phyloP scores from a whole-genome alignment of 2,329 filamentous ascomycete genomes.

The Fusarium sp. region DNA sequence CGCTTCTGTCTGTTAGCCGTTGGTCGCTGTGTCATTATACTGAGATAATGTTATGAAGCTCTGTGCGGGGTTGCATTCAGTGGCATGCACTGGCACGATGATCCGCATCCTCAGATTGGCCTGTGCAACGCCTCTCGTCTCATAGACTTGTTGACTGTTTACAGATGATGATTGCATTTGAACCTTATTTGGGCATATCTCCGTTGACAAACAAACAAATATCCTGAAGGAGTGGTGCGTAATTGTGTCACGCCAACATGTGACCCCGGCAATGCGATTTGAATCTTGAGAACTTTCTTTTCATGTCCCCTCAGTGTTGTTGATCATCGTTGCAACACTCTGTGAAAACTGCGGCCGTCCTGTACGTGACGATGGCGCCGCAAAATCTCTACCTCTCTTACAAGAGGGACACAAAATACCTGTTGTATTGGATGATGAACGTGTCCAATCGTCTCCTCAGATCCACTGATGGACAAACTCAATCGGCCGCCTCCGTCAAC shows the following conservation, averaged over 20 bases:
- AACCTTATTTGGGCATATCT: not conserved
- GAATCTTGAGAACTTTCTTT: not conserved
- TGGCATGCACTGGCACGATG: not conserved
- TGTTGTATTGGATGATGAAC: conserved; percentile 56
- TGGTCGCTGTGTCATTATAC: too few relatives aligned
- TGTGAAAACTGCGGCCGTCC: not conserved
- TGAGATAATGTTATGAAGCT: too few relatives aligned
- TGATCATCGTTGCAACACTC: not conserved
- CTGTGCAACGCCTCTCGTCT: too few relatives aligned
- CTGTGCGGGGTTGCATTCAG: not conserved
- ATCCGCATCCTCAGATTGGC: too few relatives aligned
- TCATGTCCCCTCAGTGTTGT: not conserved
- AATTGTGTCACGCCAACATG: not conserved
- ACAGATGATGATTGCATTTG: not conserved
- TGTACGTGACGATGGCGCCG: conserved; percentile 38
- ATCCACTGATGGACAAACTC: conserved; percentile 25
- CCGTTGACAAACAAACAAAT: not conserved
- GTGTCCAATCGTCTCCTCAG: conserved; percentile 53
- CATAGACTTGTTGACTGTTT: not conserved
- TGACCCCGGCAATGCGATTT: not conserved
- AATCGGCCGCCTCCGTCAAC: conserved; percentile 45
- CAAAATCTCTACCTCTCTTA: conserved; percentile 53
- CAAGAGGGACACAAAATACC: conserved; percentile 53
- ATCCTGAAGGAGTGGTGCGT: not conserved
- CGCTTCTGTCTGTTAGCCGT: too few relatives aligned